Base-by-base conservation (phyloP, 1,284 basidiomycete species). In the Trichosporon sp. region DNA sequence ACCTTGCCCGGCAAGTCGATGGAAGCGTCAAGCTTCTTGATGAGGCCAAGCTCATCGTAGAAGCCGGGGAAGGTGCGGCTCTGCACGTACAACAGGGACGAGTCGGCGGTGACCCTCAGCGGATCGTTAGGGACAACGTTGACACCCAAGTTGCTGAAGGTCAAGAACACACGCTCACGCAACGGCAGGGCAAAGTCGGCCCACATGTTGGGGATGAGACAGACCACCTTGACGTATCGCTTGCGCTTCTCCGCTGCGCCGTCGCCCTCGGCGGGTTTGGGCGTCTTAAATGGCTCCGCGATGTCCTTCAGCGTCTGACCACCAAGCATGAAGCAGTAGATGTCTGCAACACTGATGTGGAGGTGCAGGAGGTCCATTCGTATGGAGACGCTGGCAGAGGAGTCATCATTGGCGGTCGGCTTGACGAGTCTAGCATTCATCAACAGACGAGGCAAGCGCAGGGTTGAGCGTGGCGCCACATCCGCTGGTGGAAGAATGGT, bases 21-120 rank as follows among this genome's bases (percentile, higher is more conserved):
- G 2, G 83, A 8, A 14, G 91, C 76, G 11, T 86, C 85, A 85
- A 91, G 89, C 63, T 87, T 85, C 68, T 89, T 88, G 35, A 96
- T 79, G 14, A 88, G 87, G 8, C 88, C 82, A 0, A 96, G 84
- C 79, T 96, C 93, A 74, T 94, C 93, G 94, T 94, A 98, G 71
- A 86, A 84, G 4, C 83, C 82, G 0, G 78, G 75, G 0, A 72
- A 68, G 2, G 83, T 77, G 0, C 81, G 78, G 69, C 82, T 86
- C 8, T 86, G 85, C 4, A 87, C 87, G 63, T 86, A 87, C 11
- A 82, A 76, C 65, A 87, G 77, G 2, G 84, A 75, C 38, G 80
- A 82, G 19, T 85, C 85, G 32, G 82, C 76, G 1, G 74, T 74
- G 12, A 85, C 68, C 2, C 74, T 72, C 2, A 83, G 43, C 0